Percentiles rank a stretch among this genome's conserved stretches.
phyloP scores from a whole-genome alignment of 768 basidiomycete species.

The Mycena leptocephala region DNA sequence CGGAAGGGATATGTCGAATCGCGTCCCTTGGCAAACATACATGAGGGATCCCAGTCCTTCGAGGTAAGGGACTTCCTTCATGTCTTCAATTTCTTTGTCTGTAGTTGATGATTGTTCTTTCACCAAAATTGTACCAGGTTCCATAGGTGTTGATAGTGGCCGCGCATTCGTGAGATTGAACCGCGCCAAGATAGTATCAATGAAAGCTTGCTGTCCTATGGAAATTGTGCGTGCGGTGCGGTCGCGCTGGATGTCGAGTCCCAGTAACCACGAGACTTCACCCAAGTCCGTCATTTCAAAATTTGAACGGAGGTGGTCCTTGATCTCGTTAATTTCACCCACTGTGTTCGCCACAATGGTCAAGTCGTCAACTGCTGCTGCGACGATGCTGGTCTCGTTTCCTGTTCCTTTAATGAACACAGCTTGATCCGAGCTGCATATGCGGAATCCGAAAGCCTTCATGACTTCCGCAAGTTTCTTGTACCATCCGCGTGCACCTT shows the following conservation, averaged over 20 bases:
- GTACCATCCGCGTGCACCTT: background rate
- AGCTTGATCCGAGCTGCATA: background rate
- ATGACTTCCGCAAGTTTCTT: background rate
- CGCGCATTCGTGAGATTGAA: slow-evolving; percentile 45
- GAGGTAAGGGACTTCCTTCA: background rate
- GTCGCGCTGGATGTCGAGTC: slow-evolving; percentile 36
- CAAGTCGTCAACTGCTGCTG: background rate
- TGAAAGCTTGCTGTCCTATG: slow-evolving; percentile 39
- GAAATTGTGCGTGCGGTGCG: slow-evolving; percentile 35
- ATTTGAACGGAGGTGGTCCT: background rate
- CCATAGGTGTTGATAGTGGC: slow-evolving; percentile 46
- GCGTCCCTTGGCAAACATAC: slow-evolving; percentile 1
- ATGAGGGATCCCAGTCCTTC: background rate
- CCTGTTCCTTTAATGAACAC: background rate
- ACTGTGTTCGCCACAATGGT: background rate
- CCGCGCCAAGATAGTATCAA: slow-evolving; percentile 46
- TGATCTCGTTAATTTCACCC: background rate
- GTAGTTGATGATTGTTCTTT: background rate
- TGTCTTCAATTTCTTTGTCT: background rate
- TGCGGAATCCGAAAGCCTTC: background rate
- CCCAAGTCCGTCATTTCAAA: slow-evolving; percentile 49
- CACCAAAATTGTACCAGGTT: slow-evolving; percentile 33
- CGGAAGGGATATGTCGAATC: slow-evolving; percentile 28
- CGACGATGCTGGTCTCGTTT: background rate
- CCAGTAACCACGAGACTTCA: slow-evolving; percentile 35